Base-by-base conservation (phyloP, 1,284 basidiomycete species). In the Boletus sp. region DNA sequence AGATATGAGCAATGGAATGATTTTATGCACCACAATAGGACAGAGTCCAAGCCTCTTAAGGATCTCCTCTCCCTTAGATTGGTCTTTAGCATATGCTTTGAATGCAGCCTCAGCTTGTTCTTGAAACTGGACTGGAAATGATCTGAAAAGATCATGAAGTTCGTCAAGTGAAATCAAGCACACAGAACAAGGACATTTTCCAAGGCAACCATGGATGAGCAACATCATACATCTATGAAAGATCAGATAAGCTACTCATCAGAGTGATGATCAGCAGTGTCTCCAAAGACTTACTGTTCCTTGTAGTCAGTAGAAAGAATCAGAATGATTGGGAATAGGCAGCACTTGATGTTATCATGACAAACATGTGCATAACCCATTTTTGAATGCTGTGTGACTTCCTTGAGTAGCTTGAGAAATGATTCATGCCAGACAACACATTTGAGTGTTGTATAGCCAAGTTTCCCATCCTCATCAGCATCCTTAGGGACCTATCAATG, bases 381-480 rank as follows among this genome's bases (percentile, higher is more conserved):
- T 1, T 23, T 30, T 1, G 60, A 62, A 11, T 59, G 25, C 2
- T 25, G 1, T 16, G 6, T 9, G 0, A 67, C 27, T 25, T 44
- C 40, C 0, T 71, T 59, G 5, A 72, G 52, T 0, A 74, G 11
- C 17, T 66, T 65, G 3, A 19, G 13, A 21, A 73, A 67, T 4
- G 65, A 58, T 1, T 61, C 13, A 10, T 74, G 71, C 67, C 77
- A 80, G 2, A 80, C 69, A 3, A 72, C 64, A 6, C 54, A 52
- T 52, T 80, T 80, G 58, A 77, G 71, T 16, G 71, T 71, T 0
- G 68, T 70, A 58, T 67, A 80, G 0, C 62, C 62, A 9, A 61
- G 60, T 56, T 76, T 78, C 0, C 67, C 64, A n/a, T 61, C 70
- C 46, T 77, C 64, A 0, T 59, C 55, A 1, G 70, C 53, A 52